Percentiles rank a stretch among this genome's conserved stretches.
Conservation (phyloP, 148 eudicot species). For the Spergularia marina region DNA sequence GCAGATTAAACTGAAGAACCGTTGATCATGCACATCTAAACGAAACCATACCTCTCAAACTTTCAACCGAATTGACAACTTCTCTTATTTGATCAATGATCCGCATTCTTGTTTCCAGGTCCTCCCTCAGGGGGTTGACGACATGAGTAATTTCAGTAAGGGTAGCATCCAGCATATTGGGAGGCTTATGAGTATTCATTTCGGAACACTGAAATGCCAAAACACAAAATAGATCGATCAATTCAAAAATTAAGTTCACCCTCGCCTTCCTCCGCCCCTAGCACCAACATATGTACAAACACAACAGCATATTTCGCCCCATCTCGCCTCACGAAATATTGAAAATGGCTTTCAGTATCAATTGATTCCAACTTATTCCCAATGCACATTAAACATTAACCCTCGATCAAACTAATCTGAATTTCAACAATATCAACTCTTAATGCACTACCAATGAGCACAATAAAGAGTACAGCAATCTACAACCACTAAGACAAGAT, state of each 20-base stretch:
- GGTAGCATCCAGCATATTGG: constrained; percentile 44
- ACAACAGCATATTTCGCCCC: neutral
- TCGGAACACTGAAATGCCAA: constrained; percentile 23
- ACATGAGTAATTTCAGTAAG: constrained; percentile 53
- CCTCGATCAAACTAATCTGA: neutral
- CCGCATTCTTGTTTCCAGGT: constrained; percentile 53
- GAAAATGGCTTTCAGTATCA: neutral
- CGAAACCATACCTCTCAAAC: constrained; percentile 64
- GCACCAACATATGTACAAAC: neutral
- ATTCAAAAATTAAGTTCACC: neutral
- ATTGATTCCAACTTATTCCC: neutral
- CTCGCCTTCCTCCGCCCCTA: neutral
- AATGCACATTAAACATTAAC: neutral
- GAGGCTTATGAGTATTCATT: constrained; percentile 46
- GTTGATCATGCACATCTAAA: too few species aligned
- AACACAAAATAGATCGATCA: constrained; percentile 9
- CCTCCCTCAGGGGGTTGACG: constrained; percentile 57
- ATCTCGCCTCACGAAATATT: neutral
- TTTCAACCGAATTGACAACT: constrained; percentile 57
- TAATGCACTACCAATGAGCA: too few species aligned
- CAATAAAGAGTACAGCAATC: too few species aligned
- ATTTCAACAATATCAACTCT: neutral
- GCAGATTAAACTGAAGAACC: neutral
- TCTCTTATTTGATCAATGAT: constrained; percentile 53
- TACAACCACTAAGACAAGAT: too few species aligned